Evolutionary conservation across 768 basidiomycete species (phyloP).

Genomic region (Russula sp.): DNA sequence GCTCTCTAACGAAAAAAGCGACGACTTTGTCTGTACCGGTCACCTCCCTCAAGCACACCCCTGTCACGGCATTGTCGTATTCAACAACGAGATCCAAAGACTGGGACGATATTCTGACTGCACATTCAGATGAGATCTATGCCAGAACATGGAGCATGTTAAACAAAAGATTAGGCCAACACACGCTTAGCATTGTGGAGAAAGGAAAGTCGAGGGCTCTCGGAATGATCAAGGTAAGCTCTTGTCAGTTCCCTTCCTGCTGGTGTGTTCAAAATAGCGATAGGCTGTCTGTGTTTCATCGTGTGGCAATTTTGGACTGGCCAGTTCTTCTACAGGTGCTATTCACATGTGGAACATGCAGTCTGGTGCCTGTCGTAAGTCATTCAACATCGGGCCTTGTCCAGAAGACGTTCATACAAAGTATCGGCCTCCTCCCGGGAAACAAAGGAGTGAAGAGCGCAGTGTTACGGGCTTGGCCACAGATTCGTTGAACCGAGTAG

Average conservation of each 20-base stretch:
- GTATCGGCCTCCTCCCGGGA: slow-evolving; percentile 35
- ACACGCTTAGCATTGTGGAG: slow-evolving; percentile 55
- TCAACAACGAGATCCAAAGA: slow-evolving; percentile 82
- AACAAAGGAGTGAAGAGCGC: slow-evolving; percentile 41
- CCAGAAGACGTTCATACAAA: slow-evolving; percentile 46
- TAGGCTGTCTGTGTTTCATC: slow-evolving; percentile 85
- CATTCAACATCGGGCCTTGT: slow-evolving; percentile 61
- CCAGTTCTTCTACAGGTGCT: slow-evolving; percentile 70
- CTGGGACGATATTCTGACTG: slow-evolving; percentile 97
- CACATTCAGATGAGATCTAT: slow-evolving; percentile 74
- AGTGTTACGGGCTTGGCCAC: slow-evolving; percentile 77
- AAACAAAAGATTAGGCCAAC: slow-evolving; percentile 75
- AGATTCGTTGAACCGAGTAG: slow-evolving; percentile 74
- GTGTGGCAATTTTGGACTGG: slow-evolving; percentile 94
- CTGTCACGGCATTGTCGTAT: slow-evolving; percentile 71
- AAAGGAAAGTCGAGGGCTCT: slow-evolving; percentile 45
- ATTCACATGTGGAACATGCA: slow-evolving; percentile 97
- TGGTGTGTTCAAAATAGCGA: background rate
- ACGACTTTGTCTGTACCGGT: slow-evolving; percentile 70
- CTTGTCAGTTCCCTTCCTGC: background rate
- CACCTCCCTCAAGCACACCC: slow-evolving; percentile 76
- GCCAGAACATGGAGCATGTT: slow-evolving; percentile 86
- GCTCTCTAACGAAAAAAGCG: slow-evolving; percentile 80
- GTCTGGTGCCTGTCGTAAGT: slow-evolving; percentile 79
- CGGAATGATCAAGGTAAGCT: slow-evolving; percentile 66